Evolutionary conservation across 75 land plant genomes (phyloP), one percentile per base, ranked within the genome.

Genomic region (Picea sitchensis): DNA sequence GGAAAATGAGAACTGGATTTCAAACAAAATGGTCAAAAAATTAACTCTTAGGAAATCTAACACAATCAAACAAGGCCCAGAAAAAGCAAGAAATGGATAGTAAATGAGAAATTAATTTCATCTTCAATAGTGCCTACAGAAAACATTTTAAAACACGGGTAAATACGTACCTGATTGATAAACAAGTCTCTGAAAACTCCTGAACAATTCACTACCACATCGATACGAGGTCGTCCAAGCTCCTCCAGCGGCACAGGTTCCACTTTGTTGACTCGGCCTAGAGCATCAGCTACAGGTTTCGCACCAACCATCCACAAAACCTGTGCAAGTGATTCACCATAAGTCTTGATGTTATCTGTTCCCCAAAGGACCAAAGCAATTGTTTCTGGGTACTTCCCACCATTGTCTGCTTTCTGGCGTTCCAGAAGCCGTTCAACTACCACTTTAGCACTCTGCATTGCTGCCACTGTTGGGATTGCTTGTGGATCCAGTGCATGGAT

Each of bases 401-500:
- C 99, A 75, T 95, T 96, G 64, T 98, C 99, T 23, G 74, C 76
- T 88, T 91, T 95, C 79, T 98, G 99, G 72, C 99, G 80, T 84
- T 95, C 94, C 32, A 98, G 82, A 80, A 98, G 82, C 65, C 99
- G 82, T 32, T 98, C 99, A 64, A 98, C 98, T 14, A 98, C 99
- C 15, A 91, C 83, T 84, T 89, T 95, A 17, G 99, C 99, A 83
- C 98, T 96, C 79, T 88, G 93, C 91, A 98, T 86, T 41, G 99
- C 99, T 31, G 99, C 99, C 8, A 86, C 84, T 2, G 99, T 98
- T 7, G 99, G 99, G 62, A 98, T 98, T 3, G 99, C 81, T 78
- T 98, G 99, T 69, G 99, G 99, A 79, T 98, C 99, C 31, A 98
- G 83, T 0, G 99, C 99, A 77, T 98, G 99, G 61, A 98, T 98